phyloP scores from a whole-genome alignment of 345 rosid species.

The Pistacia vera region DNA sequence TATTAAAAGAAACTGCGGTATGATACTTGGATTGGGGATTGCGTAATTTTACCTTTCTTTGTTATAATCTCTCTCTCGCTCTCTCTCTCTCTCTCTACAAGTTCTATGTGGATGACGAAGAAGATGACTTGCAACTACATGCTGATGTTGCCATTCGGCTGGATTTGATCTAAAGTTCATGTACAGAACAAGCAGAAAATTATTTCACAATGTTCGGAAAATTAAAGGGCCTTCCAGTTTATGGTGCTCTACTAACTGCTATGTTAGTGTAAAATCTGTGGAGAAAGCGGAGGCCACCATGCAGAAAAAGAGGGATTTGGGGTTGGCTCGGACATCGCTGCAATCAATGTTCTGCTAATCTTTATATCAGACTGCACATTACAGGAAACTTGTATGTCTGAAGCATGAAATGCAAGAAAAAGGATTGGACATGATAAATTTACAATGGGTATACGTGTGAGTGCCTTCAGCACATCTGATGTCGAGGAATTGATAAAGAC shows the following conservation, averaged over 20 bases:
- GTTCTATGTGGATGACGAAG: slow-evolving; percentile 52
- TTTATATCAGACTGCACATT: slow-evolving; percentile 30
- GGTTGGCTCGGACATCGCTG: slow-evolving; percentile 11
- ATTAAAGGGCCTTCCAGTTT: slow-evolving; percentile 19
- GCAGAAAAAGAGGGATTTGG: slow-evolving; percentile 39
- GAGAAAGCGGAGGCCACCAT: slow-evolving; percentile 44
- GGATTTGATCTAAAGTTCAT: slow-evolving; percentile 40
- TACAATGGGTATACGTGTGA: slow-evolving; percentile 21
- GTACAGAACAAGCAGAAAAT: slow-evolving; percentile 38
- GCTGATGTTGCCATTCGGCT: slow-evolving; percentile 38
- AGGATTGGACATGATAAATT: slow-evolving; percentile 12
- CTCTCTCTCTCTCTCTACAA: slow-evolving; percentile 17
- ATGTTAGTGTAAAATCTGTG: slow-evolving; percentile 24
- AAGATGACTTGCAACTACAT: slow-evolving; percentile 14
- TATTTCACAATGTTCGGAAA: slow-evolving; percentile 28
- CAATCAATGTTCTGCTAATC: slow-evolving; percentile 30
- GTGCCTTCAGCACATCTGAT: slow-evolving; percentile 34
- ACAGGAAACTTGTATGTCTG: slow-evolving; percentile 27
- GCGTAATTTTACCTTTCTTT: not conserved
- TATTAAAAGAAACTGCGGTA: not conserved
- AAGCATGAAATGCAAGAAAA: slow-evolving; percentile 29
- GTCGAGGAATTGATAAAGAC: slow-evolving; percentile 25
- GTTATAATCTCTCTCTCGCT: not conserved
- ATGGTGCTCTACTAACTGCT: slow-evolving; percentile 48
- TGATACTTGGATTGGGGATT: not conserved